These are phyloP conservation scores for Pseudoperonospora humuli DNA, from an alignment of 352 stramenopile species.

Conservation along the genomic window DNA sequence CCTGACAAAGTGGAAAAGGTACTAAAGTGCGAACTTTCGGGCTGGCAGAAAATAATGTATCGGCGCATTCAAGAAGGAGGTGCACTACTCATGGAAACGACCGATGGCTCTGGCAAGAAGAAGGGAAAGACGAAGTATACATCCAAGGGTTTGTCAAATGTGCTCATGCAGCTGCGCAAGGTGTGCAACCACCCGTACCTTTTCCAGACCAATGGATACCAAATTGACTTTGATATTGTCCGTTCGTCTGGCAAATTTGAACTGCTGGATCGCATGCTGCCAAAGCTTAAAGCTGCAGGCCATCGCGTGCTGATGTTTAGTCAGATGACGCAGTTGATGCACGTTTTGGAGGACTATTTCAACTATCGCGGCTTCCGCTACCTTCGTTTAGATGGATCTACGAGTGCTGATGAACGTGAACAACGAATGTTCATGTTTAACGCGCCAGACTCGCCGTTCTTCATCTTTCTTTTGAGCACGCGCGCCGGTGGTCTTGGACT, in stretches of 20 bases:
- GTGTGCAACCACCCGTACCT: slow-evolving; percentile 87
- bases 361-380: slow-evolving; percentile 89
- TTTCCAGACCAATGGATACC: slow-evolving; percentile 79
- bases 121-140: slow-evolving; percentile 82
- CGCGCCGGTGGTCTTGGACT: slow-evolving; percentile 95
- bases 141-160: slow-evolving; percentile 79
- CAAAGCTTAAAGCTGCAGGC: slow-evolving; percentile 89
- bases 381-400: slow-evolving; percentile 94
- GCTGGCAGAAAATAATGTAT: slow-evolving; percentile 87
- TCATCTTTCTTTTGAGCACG: slow-evolving; percentile 97
- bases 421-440: slow-evolving; percentile 98
- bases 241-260: slow-evolving; percentile 91
- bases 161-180: slow-evolving; percentile 86
- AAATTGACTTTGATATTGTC: slow-evolving; percentile 82
- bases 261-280: slow-evolving; percentile 95
- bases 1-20: slow-evolving; percentile 85
- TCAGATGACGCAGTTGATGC: slow-evolving; percentile 88
- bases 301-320: slow-evolving; percentile 89
- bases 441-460: slow-evolving; percentile 81
- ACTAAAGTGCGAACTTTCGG: slow-evolving; percentile 80
- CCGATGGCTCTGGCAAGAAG: slow-evolving; percentile 44
- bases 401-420: slow-evolving; percentile 94
- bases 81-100: slow-evolving; percentile 71
- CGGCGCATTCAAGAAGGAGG: slow-evolving; percentile 84
- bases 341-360: slow-evolving; percentile 88